phyloP scores from a whole-genome alignment of 2,329 filamentous ascomycete genomes.

The Chaetomium strumarium region DNA sequence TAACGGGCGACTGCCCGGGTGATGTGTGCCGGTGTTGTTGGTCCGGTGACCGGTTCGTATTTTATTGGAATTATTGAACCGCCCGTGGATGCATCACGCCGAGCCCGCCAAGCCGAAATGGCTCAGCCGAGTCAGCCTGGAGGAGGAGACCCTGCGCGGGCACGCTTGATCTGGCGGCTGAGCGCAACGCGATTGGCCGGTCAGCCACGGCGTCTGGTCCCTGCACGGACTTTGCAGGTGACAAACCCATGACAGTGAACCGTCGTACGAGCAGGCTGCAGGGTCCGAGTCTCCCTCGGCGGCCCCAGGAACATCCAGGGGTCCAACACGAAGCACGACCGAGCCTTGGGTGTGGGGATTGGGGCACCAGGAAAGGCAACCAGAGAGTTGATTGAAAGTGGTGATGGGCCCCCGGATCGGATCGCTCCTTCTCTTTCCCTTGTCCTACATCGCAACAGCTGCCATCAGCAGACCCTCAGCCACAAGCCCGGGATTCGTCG shows the following conservation, averaged over 20 bases:
- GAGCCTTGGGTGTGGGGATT: neutral
- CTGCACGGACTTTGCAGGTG: constrained; percentile 17
- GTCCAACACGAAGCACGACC: constrained; percentile 7
- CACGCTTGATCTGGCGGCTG: neutral
- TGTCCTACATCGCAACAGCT: neutral
- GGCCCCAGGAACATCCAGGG: constrained; percentile 3
- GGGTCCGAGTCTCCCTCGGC: neutral
- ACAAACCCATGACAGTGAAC: constrained; percentile 9
- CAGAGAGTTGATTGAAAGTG: constrained; percentile 14
- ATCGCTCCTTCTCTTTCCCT: constrained; percentile 1
- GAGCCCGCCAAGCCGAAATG: constrained; percentile 6
- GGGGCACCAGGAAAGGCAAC: neutral
- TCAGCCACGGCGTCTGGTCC: constrained; percentile 5
- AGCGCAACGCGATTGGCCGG: constrained; percentile 12
- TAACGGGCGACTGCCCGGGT: no score
- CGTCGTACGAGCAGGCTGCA: constrained; percentile 1
- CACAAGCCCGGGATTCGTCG: constrained; percentile 11
- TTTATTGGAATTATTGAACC: neutral
- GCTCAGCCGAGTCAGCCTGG: neutral
- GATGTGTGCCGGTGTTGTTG: no score
- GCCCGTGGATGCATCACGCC: constrained; percentile 3
- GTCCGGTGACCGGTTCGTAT: constrained; percentile 5
- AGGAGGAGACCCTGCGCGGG: neutral
- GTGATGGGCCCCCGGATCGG: constrained; percentile 10
- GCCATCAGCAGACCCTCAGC: neutral